phyloP scores from a whole-genome alignment of 2,329 filamentous ascomycete genomes.

The Pseudocercospora vitis region DNA sequence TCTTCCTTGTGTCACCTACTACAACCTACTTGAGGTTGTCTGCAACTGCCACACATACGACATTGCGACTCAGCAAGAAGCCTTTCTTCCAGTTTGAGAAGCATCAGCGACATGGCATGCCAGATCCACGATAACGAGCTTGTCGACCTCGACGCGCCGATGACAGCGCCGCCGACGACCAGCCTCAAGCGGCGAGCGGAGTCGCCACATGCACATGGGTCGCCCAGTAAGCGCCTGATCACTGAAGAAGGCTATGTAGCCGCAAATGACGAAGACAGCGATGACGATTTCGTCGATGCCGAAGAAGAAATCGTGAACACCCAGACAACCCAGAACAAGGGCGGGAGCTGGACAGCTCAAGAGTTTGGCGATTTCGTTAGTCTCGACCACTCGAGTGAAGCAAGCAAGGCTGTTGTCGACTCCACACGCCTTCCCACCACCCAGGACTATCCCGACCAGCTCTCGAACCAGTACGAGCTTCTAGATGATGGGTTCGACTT shows the following conservation, averaged over 20 bases:
- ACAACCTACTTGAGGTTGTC: no score
- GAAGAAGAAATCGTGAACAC: constrained; percentile 17
- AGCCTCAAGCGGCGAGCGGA: constrained; percentile 12
- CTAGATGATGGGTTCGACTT: not conserved
- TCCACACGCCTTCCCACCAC: not conserved
- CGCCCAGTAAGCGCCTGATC: constrained; percentile 8
- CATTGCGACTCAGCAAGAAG: no score
- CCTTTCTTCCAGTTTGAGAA: no score
- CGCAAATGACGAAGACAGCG: constrained; percentile 15
- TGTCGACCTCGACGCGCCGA: not conserved
- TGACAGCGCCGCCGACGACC: not conserved
- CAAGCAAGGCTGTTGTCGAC: not conserved
- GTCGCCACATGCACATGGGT: constrained; percentile 1
- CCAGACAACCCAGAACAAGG: not conserved
- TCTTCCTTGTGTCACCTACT: no score
- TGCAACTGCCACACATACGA: no score
- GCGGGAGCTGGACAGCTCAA: not conserved
- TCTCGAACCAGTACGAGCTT: not conserved
- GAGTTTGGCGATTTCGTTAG: not conserved
- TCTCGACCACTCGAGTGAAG: not conserved
- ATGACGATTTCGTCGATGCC: constrained; percentile 27
- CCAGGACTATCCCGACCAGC: not conserved
- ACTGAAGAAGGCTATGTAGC: not conserved
- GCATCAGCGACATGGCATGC: not conserved
- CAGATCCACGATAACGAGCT: not conserved